Conservation (phyloP, 2,329 filamentous ascomycete species). For the Trichophyton benhamiae region DNA sequence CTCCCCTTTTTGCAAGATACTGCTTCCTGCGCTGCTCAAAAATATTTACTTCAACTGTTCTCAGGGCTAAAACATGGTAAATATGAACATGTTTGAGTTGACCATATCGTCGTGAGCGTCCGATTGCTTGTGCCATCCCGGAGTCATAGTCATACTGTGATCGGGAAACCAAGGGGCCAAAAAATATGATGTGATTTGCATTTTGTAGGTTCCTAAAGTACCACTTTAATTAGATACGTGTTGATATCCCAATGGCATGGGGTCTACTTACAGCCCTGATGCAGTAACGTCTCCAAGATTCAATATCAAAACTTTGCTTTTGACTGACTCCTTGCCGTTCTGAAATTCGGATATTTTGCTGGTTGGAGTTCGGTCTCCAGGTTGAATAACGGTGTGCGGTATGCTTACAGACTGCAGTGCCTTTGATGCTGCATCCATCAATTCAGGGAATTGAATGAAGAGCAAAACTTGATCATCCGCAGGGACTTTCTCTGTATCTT, state of each 20-base stretch:
- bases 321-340: slow-evolving; percentile 21
- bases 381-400: slow-evolving; percentile 27
- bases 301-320: slow-evolving; percentile 44
- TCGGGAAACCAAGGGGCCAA: slow-evolving; percentile 42
- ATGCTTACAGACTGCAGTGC: slow-evolving; percentile 21
- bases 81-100: slow-evolving; percentile 47
- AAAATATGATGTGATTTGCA: slow-evolving; percentile 54
- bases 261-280: slow-evolving; percentile 44
- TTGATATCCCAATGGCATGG: neutral
- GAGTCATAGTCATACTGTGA: slow-evolving; percentile 45
- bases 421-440: slow-evolving; percentile 29
- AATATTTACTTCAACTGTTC: slow-evolving; percentile 37
- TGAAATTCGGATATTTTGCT: slow-evolving; percentile 33
- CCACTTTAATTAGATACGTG: neutral
- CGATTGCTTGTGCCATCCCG: slow-evolving; percentile 52
- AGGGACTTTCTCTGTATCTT: slow-evolving; percentile 21
- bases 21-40: slow-evolving; percentile 26
- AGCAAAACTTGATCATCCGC: slow-evolving; percentile 41
- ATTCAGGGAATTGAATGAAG: slow-evolving; percentile 42
- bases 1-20: slow-evolving; percentile 21
- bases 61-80: slow-evolving; percentile 38
- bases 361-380: slow-evolving; percentile 19
- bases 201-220: slow-evolving; percentile 45
- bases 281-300: slow-evolving; percentile 46
- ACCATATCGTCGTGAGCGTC: slow-evolving; percentile 46